These are phyloP conservation scores for Typha latifolia DNA, from an alignment of 176 grass and related monocot genomes.

Conservation along the genomic window DNA sequence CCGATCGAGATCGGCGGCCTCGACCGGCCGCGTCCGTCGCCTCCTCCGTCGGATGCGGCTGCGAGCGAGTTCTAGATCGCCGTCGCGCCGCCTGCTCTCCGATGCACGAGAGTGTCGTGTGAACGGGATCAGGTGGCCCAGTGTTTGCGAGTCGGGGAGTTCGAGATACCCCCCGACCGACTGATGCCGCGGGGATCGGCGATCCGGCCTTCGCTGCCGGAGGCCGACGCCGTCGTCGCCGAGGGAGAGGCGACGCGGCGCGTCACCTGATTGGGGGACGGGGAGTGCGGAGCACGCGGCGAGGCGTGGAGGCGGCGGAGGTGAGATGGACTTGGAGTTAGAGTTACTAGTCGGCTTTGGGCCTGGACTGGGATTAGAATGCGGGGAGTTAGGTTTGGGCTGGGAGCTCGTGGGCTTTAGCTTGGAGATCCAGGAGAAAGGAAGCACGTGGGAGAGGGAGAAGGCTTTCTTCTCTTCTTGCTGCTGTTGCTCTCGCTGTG, in stretches of 20 bases:
- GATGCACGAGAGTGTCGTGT: slow-evolving; percentile 10
- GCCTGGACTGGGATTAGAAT: slow-evolving; percentile 1
- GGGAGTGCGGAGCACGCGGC: neutral
- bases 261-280: neutral
- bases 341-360: neutral
- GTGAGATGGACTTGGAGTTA: neutral
- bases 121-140: slow-evolving; percentile 36
- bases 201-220: neutral
- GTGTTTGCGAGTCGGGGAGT: slow-evolving; percentile 8
- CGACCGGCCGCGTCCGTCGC: neutral
- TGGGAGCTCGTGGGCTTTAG: slow-evolving; percentile 17
- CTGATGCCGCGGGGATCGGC: slow-evolving; percentile 30
- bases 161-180: slow-evolving; percentile 41
- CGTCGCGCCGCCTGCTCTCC: slow-evolving; percentile 7
- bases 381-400: neutral
- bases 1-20: no score
- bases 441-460: slow-evolving; percentile 30
- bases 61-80: slow-evolving; percentile 22
- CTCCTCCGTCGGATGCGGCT: slow-evolving; percentile 5
- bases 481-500: slow-evolving; percentile 14
- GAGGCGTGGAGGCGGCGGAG: neutral
- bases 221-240: slow-evolving; percentile 18
- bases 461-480: slow-evolving; percentile 31
- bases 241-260: slow-evolving; percentile 34
- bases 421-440: slow-evolving; percentile 61